Evolutionary conservation across 2,329 filamentous ascomycete genomes (phyloP).

Genomic region (Zasmidium angulare): DNA sequence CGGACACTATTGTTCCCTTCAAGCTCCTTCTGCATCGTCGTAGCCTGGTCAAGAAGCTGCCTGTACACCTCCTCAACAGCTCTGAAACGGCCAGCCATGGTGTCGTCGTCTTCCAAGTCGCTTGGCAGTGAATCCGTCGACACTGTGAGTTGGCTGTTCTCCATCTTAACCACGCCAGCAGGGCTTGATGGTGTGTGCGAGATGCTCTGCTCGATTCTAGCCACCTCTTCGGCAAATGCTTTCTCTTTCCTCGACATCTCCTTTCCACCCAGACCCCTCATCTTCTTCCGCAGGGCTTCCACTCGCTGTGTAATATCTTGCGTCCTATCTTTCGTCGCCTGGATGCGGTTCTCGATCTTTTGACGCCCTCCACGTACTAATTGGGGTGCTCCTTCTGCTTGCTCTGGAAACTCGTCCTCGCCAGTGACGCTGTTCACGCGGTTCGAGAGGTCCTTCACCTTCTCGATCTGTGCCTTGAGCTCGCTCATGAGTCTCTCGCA

Average conservation of each 20-base stretch:
- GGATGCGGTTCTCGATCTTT: slow-evolving; percentile 60
- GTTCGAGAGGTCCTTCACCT: slow-evolving; percentile 64
- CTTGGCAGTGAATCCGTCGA: slow-evolving; percentile 11
- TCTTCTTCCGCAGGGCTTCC: slow-evolving; percentile 57
- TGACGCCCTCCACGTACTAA: slow-evolving; percentile 32
- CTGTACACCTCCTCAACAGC: slow-evolving; percentile 30
- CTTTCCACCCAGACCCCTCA: slow-evolving; percentile 48
- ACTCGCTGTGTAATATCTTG: slow-evolving; percentile 58
- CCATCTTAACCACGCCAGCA: slow-evolving; percentile 32
- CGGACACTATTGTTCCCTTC: slow-evolving; percentile 29
- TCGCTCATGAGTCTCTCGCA: slow-evolving; percentile 69
- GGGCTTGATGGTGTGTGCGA: slow-evolving; percentile 17
- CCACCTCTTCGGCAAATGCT: slow-evolving; percentile 59
- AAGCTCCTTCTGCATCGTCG: slow-evolving; percentile 31
- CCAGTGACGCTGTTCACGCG: slow-evolving; percentile 67
- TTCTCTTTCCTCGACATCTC: slow-evolving; percentile 64
- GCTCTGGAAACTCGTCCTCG: slow-evolving; percentile 46
- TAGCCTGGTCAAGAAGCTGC: slow-evolving; percentile 28
- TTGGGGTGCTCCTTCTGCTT: slow-evolving; percentile 43
- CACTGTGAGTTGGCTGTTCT: slow-evolving; percentile 23
- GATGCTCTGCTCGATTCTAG: slow-evolving; percentile 39
- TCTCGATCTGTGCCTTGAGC: slow-evolving; percentile 65
- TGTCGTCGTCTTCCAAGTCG: slow-evolving; percentile 10
- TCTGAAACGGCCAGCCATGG: slow-evolving; percentile 23
- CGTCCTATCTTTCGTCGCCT: slow-evolving; percentile 57